Evolutionary conservation across 805 yeast species (phyloP).

Genomic region (Teunomyces atbi): DNA sequence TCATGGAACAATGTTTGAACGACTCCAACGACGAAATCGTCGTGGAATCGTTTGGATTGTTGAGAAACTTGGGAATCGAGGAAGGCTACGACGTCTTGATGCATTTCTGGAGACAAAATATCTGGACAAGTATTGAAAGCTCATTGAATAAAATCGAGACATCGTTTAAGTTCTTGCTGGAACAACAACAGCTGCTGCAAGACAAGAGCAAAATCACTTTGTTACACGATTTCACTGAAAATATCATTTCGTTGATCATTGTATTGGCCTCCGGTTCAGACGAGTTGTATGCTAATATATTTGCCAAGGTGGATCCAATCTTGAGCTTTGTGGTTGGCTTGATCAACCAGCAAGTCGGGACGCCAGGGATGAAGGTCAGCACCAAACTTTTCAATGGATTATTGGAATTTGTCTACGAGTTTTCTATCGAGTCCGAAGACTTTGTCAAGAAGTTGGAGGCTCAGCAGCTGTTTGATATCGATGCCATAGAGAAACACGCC

Average conservation of each 20-base stretch:
- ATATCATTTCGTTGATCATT: slow-evolving; percentile 64
- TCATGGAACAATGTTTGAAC: slow-evolving; percentile 62
- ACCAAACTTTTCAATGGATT: slow-evolving; percentile 49
- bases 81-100: slow-evolving; percentile 84
- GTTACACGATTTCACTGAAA: slow-evolving; percentile 68
- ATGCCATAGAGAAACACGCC: background rate
- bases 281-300: slow-evolving; percentile 46
- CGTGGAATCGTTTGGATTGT: slow-evolving; percentile 75
- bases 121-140: slow-evolving; percentile 60
- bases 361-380: slow-evolving; percentile 32
- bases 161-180: slow-evolving; percentile 46
- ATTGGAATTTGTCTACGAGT: slow-evolving; percentile 58
- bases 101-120: slow-evolving; percentile 72
- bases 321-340: slow-evolving; percentile 37
- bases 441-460: slow-evolving; percentile 32
- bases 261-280: slow-evolving; percentile 66
- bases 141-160: slow-evolving; percentile 51
- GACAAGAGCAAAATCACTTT: slow-evolving; percentile 47
- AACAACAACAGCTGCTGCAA: slow-evolving; percentile 16
- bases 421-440: slow-evolving; percentile 56
- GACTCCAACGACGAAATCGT: slow-evolving; percentile 74
- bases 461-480: slow-evolving; percentile 5
- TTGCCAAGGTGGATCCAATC: slow-evolving; percentile 41
- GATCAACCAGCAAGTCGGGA: slow-evolving; percentile 10
- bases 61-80: slow-evolving; percentile 77